Percentiles rank a stretch among this genome's conserved stretches.
These are phyloP conservation scores for Rhizomucor pusillus DNA, from an alignment of 371 early-diverging fungal species.

Conservation along the genomic window DNA sequence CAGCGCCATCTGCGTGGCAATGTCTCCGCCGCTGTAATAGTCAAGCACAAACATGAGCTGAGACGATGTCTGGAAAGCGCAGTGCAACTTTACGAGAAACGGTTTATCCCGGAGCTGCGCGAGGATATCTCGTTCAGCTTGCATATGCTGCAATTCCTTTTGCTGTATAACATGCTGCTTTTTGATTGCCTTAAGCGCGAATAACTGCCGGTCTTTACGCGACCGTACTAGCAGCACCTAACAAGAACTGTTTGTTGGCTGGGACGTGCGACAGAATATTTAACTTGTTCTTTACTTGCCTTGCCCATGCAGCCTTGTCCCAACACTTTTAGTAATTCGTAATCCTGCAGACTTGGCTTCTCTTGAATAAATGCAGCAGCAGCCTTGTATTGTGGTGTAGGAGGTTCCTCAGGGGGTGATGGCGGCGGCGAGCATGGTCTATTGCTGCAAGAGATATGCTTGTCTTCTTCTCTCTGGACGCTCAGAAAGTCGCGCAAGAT, in stretches of 20 bases:
- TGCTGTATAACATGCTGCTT: conserved; percentile 64
- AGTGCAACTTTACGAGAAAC: conserved; percentile 69
- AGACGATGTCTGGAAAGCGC: conserved; percentile 68
- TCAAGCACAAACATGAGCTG: conserved; percentile 84
- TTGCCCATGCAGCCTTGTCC: conserved; percentile 84
- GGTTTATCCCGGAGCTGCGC: conserved; percentile 61
- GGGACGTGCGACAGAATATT: conserved; percentile 7
- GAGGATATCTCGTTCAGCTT: conserved; percentile 72
- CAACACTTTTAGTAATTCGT: conserved; percentile 64
- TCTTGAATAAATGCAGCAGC: neutral
- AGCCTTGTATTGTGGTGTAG: conserved; percentile 3
- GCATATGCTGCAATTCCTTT: conserved; percentile 61
- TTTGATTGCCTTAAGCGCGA: conserved; percentile 72
- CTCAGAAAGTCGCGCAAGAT: conserved; percentile 42
- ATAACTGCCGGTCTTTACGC: conserved; percentile 42
- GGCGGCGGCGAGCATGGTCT: conserved; percentile 9
- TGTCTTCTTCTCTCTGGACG: conserved; percentile 47
- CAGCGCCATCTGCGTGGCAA: conserved; percentile 76
- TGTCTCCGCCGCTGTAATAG: conserved; percentile 80
- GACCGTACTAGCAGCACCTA: conserved; percentile 64
- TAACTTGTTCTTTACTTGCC: conserved; percentile 10
- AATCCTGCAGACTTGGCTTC: conserved; percentile 39
- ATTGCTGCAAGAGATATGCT: neutral
- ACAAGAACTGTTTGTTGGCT: too few species aligned
- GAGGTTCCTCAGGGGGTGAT: conserved; percentile 3